These are phyloP conservation scores for Geotrichum candidum DNA, from an alignment of 1,139 yeast species.

Conservation along the genomic window DNA sequence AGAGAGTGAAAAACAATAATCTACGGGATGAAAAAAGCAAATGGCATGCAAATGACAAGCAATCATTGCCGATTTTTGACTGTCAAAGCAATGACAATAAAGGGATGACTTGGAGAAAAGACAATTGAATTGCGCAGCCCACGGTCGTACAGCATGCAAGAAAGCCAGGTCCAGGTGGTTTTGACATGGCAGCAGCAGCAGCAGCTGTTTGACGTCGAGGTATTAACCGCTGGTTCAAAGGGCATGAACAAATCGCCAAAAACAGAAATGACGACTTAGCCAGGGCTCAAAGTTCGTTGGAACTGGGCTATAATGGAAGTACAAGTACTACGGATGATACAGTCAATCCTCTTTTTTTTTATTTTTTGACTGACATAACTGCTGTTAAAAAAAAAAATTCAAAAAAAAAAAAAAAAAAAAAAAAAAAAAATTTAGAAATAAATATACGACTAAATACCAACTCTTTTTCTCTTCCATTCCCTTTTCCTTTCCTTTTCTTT, in stretches of 20 bases:
- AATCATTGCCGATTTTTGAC: no score
- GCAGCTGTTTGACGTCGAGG: not conserved
- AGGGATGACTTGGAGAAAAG: not conserved
- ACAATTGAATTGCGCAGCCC: no score
- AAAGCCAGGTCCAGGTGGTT: not conserved
- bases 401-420: not conserved
- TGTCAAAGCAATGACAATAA: not conserved
- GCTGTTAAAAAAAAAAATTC: not conserved
- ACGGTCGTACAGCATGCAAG: not conserved
- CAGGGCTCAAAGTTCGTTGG: not conserved
- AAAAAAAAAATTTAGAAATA: not conserved
- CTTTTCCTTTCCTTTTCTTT: conserved; percentile 2
- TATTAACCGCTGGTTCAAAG: no score
- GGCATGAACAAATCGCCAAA: no score
- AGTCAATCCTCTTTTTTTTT: no score
- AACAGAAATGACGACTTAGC: not conserved
- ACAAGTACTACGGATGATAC: not conserved
- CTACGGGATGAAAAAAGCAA: not conserved
- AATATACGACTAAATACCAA: not conserved
- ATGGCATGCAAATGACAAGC: no score
- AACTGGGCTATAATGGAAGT: not conserved
- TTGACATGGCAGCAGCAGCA: not conserved
- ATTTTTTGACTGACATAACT: not conserved
- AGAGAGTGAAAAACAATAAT: not conserved
- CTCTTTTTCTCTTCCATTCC: not conserved